Conservation (phyloP, 176 grass and related monocot genomes). For the Triticum monococcum region DNA sequence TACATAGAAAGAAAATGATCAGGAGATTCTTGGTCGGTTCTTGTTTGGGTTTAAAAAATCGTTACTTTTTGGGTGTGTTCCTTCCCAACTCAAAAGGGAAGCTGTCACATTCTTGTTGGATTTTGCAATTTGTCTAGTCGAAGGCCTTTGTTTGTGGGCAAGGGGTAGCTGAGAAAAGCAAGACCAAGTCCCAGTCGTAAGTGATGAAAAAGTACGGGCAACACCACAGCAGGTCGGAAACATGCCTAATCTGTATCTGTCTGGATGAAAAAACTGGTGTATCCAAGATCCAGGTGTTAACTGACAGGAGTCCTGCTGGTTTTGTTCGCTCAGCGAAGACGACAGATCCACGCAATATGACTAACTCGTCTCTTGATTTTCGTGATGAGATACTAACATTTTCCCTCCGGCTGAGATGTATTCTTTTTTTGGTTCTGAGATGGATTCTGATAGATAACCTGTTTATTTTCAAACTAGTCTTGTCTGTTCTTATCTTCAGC, state of each 20-base stretch:
- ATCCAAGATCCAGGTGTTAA: neutral
- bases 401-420: too few relatives aligned
- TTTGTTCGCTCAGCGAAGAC: neutral
- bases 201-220: neutral
- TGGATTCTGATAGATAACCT: too few relatives aligned
- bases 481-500: too few relatives aligned
- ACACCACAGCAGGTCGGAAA: conserved; percentile 17
- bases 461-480: too few relatives aligned
- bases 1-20: neutral
- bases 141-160: conserved; percentile 20
- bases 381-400: too few relatives aligned
- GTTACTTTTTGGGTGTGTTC: neutral
- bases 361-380: too few relatives aligned
- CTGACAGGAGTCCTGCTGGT: neutral
- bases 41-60: neutral
- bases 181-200: conserved; percentile 16
- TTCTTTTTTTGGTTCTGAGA: too few relatives aligned
- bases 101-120: conserved; percentile 5
- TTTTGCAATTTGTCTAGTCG: neutral
- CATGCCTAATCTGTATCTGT: conserved; percentile 33
- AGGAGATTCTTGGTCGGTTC: neutral
- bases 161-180: conserved; percentile 43
- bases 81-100: neutral
- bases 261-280: neutral
- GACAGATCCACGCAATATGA: neutral